Evolutionary conservation across 2,329 filamentous ascomycete species (phyloP), one percentile per base, ranked within the genome.

Genomic region (Aspergillus tubingensis): DNA sequence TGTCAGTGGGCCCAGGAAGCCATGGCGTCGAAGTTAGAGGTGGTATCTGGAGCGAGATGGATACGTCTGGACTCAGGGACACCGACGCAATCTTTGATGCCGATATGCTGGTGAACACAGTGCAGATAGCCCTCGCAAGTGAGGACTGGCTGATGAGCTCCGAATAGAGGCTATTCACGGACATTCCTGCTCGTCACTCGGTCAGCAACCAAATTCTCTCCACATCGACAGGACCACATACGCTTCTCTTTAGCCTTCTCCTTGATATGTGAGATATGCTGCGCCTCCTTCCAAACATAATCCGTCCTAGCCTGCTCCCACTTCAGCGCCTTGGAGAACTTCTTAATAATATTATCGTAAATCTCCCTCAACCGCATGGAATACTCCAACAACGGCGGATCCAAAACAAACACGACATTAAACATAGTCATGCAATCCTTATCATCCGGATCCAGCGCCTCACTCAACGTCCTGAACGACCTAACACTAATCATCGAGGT

Each of bases 231-330:
- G 17, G 52, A 60, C 54, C 44, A 60, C 68, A 47, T 69, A 78
- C 77, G 72, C 75, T 71, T 74, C 59, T 94, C 91, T 60, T 89
- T 87, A 2, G 88, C 91, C 70, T 91, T 91, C 65, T 96, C 90
- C 73, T 95, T 96, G 68, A 95, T 82, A 36, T 86, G 82, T 30
- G 95, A 80, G 51, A 98, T 94, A 60, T 86, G 86, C 74, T 95
- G 92, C 2, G 91, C 91, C 73, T 99, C 92, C 70, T 89, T 90
- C 87, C 91, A 95, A 4, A 99, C 90, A 74, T 97, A 98, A 67
- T 93, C 90, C 59, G 88, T 90, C 62, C 91, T 89, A 66, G 93
- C 90, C 77, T 99, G 94, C 73, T 93, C 93, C 77, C 94, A 95
- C 73, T 95, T 96, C 72, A 96, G 86, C 3, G 91, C 91, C 79